Evolutionary conservation across 1,284 basidiomycete species (phyloP), one percentile per base, ranked within the genome.

Genomic region (Ceratobasidium sp.): DNA sequence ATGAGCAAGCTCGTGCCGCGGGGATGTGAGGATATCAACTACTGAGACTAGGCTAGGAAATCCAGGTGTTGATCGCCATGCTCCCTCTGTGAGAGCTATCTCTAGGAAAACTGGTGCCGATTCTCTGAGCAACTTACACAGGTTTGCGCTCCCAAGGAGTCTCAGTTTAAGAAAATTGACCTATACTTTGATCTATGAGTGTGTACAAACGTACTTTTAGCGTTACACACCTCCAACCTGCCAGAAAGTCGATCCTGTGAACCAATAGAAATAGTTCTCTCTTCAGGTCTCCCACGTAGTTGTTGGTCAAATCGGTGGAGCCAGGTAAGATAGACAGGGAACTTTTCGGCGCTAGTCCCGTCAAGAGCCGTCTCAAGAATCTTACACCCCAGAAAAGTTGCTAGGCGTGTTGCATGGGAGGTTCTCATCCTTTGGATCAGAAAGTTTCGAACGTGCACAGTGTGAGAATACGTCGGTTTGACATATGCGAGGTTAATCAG

Each of bases 191-290:
- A 5, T 15, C 20, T 23, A 23, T 23, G 26, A n/a, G 20, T 66
- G 23, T 20, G 39, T 33, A 33, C 33, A 33, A 33, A 33, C 33
- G 33, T 33, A 33, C 33, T 33, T 33, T 33, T 33, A 33, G 33
- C 9, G 13, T 9, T n/a, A 40, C 60, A 40, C 28, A 75, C 72
- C 72, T 75, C 72, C 23, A 75, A 26, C 18, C 15, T 63, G n/a
- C 46, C 49, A 12, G 28, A 51, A 40, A 75, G 72, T 28, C 42
- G 58, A 9, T 33, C 12, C 12, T 26, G 15, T 13, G n/a, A 26
- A 12, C n/a, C 33, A 13, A 39, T 20, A 12, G 44, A 63, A 23
- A 42, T 64, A 9, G 28, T 10, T 18, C 20, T 6, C n/a, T 9
- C n/a, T 10, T 51, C n/a, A n/a, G 53, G 23, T 3, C 46, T 18